Evolutionary conservation across 192 early-diverging fungal species (phyloP).

Genomic region (Linderina pennispora): DNA sequence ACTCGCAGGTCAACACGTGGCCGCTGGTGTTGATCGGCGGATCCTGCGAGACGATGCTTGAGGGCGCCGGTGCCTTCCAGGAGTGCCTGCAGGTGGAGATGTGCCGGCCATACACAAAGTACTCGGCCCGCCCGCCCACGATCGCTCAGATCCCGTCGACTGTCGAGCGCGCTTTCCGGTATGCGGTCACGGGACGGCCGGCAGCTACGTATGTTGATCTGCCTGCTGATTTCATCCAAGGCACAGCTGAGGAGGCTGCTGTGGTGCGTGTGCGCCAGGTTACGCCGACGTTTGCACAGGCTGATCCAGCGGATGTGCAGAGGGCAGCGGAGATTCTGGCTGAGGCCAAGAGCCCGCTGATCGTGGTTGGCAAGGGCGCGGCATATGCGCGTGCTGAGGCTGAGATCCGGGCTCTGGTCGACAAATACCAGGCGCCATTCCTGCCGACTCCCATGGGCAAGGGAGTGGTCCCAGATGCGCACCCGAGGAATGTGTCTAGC

Average conservation of each 20-base stretch:
- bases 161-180: slow-evolving; percentile 51
- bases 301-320: slow-evolving; percentile 44
- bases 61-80: slow-evolving; percentile 67
- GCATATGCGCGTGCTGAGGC: slow-evolving; percentile 61
- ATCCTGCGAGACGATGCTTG: slow-evolving; percentile 42
- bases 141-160: slow-evolving; percentile 47
- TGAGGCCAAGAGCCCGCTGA: slow-evolving; percentile 51
- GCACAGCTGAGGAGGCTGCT: not conserved
- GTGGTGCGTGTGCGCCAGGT: not conserved
- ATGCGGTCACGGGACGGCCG: slow-evolving; percentile 52
- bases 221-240: slow-evolving; percentile 64
- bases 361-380: slow-evolving; percentile 72
- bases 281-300: slow-evolving; percentile 29
- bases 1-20: slow-evolving; percentile 67
- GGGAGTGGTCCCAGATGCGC: slow-evolving; percentile 59
- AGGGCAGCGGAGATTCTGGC: slow-evolving; percentile 42
- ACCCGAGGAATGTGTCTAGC: slow-evolving; percentile 55
- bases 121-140: slow-evolving; percentile 45
- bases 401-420: slow-evolving; percentile 50
- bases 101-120: slow-evolving; percentile 57
- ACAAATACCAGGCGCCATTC: slow-evolving; percentile 57
- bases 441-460: slow-evolving; percentile 71
- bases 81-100: slow-evolving; percentile 62
- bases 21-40: slow-evolving; percentile 64
- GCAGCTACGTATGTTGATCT: slow-evolving; percentile 63